Base-by-base conservation (phyloP, 306 rosid genomes). In the Medicago ruthenica region DNA sequence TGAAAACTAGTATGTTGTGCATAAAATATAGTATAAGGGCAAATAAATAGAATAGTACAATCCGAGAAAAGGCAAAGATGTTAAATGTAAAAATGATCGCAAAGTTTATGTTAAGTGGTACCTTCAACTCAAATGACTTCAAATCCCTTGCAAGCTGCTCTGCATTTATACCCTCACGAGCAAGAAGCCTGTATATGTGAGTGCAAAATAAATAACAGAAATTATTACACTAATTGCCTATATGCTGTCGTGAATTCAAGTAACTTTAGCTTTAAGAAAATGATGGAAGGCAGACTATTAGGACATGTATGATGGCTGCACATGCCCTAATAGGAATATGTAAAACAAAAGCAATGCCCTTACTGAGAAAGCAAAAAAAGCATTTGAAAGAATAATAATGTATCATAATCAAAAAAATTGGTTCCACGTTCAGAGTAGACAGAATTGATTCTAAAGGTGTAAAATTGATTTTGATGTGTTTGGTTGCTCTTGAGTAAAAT, bases 141-240 rank as follows among this genome's bases (percentile, higher is more conserved):
- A 95, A 85, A 83, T 95, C 99, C 55, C 99, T 89, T 40, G 99
- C 96, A 83, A 95, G 99, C 87, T 95, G 99, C 85, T 95, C 99
- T 4, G 99, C 99, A 76, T 95, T 90, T 85, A 95, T 88, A 72
- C 99, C 99, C 85, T 95, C 97, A 6, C 99, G 89, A 1, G 99
- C 99, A 87, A 95, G 99, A 36, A 95, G 93, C 88, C 97, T 95
- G 80, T 40, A 83, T 84, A 18, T 90, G 80, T 50, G 82, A 83
- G 11, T 44, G 40, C 67, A 81, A 41, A 65, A 75, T 18, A 68
- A 8, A 70, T 22, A 8, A 7, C 15, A 75, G 22, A 68, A 9
- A 70, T 22, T 7, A 8, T 16, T 78, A 65, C 36, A 64, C 34
- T 34, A 41, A 20, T 40, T 40, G 59, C 60, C 58, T n/a, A 17